Conservation (phyloP, 78 protist species). For the Polysphondylium violaceum region DNA sequence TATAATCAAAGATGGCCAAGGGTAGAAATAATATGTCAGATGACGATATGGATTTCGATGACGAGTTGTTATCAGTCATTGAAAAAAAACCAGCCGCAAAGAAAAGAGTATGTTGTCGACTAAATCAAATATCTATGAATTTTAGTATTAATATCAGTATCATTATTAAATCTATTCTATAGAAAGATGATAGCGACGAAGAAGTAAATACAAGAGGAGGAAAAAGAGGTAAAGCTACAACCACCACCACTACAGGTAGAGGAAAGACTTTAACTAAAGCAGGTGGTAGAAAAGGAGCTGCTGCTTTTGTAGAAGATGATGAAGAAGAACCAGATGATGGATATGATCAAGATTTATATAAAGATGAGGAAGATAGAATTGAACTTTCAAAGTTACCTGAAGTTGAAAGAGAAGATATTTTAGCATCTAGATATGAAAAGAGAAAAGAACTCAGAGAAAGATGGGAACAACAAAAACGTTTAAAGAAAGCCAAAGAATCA, state of each 20-base stretch:
- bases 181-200: constrained; percentile 7
- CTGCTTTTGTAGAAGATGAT: constrained; percentile 1
- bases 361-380: constrained; percentile 65
- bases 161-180: neutral
- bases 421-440: constrained; percentile 39
- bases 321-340: constrained; percentile 49
- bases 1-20: constrained; percentile 10
- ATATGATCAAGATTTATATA: constrained; percentile 49
- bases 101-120: neutral
- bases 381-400: constrained; percentile 33
- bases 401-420: constrained; percentile 61
- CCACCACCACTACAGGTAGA: neutral
- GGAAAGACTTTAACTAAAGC: neutral
- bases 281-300: neutral
- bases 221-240: constrained; percentile 17
- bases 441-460: constrained; percentile 54
- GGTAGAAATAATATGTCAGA: constrained; percentile 19
- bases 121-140: neutral
- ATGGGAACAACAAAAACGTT: constrained; percentile 22
- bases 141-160: neutral
- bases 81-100: constrained; percentile 49
- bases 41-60: constrained; percentile 47
- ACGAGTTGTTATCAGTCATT: constrained; percentile 30
- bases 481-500: neutral
- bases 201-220: constrained; percentile 14